These are phyloP conservation scores for Russula foetens DNA, from an alignment of 768 basidiomycete genomes.

Conservation along the genomic window DNA sequence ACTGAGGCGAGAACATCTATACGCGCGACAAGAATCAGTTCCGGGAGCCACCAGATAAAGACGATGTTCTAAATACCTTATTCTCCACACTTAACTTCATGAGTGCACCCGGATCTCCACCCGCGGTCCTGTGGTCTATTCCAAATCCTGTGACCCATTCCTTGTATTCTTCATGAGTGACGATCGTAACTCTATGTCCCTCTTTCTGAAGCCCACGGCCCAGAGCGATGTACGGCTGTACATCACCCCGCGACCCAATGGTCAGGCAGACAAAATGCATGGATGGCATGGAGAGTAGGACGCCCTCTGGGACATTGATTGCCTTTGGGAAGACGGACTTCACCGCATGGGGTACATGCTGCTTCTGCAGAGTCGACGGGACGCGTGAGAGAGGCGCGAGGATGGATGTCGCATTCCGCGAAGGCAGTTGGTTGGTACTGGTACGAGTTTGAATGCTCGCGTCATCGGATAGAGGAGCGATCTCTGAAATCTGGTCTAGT, in stretches of 20 bases:
- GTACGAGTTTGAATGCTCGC: neutral
- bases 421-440: neutral
- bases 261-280: slow-evolving; percentile 56
- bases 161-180: slow-evolving; percentile 43
- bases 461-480: neutral
- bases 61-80: slow-evolving; percentile 25
- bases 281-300: slow-evolving; percentile 28
- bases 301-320: slow-evolving; percentile 38
- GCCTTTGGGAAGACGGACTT: slow-evolving; percentile 35
- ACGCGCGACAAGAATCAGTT: slow-evolving; percentile 19
- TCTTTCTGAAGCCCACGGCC: slow-evolving; percentile 32
- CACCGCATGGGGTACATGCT: slow-evolving; percentile 27
- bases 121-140: slow-evolving; percentile 50
- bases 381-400: slow-evolving; percentile 42
- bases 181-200: slow-evolving; percentile 39
- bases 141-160: slow-evolving; percentile 53
- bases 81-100: slow-evolving; percentile 54
- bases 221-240: slow-evolving; percentile 44
- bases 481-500: neutral
- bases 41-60: neutral
- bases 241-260: slow-evolving; percentile 54
- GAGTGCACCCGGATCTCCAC: slow-evolving; percentile 59
- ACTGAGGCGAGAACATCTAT: slow-evolving; percentile 64
- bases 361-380: slow-evolving; percentile 27
- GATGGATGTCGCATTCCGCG: slow-evolving; percentile 28